Evolutionary conservation across 75 land plant genomes (phyloP).

Genomic region (Cupressus sempervirens): DNA sequence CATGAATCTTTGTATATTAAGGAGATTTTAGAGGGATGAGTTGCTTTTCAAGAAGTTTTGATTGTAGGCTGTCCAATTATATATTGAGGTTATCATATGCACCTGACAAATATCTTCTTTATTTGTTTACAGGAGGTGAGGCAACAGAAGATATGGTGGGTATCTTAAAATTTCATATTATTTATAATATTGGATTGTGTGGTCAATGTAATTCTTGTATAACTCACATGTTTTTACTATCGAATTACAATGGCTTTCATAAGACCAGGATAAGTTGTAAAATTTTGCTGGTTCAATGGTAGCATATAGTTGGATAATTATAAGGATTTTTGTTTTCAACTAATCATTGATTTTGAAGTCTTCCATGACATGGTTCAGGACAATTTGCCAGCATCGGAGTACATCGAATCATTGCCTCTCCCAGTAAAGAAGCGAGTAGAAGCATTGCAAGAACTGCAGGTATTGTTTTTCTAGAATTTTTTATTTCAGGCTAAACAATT

Average conservation of each 20-base stretch:
- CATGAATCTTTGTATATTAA: not conserved
- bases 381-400: not conserved
- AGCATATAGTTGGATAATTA: not conserved
- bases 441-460: conserved; percentile 60
- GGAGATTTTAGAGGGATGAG: not conserved
- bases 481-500: not conserved
- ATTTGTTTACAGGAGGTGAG: not conserved
- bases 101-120: not conserved
- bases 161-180: not conserved
- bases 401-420: conserved; percentile 37
- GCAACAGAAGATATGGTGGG: not conserved
- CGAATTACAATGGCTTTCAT: not conserved
- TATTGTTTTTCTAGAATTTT: conserved; percentile 2
- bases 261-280: not conserved
- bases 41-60: not conserved
- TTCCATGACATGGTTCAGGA: not conserved
- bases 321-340: not conserved
- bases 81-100: not conserved
- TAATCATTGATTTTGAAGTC: not conserved
- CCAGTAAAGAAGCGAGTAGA: conserved; percentile 57
- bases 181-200: not conserved
- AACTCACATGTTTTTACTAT: not conserved
- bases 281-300: not conserved
- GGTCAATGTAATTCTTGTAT: not conserved
- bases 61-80: not conserved